These are phyloP conservation scores for Fallopia convolvulus DNA, from an alignment of 148 eudicot genomes.

Conservation along the genomic window DNA sequence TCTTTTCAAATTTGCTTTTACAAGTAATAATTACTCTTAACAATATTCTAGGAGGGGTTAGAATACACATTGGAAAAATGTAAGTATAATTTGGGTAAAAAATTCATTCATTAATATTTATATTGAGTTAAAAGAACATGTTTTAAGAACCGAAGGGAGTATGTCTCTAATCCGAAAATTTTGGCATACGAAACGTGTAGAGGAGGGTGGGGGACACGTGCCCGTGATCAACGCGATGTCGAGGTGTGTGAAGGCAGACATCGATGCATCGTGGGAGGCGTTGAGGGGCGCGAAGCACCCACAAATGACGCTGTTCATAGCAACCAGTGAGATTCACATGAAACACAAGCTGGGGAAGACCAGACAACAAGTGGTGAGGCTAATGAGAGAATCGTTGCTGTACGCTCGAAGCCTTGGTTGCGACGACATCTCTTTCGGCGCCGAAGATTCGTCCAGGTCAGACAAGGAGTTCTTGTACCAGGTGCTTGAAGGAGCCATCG, in stretches of 20 bases:
- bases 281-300: slow-evolving; percentile 69
- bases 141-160: too few relatives aligned
- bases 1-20: too few relatives aligned
- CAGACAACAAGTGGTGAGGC: slow-evolving; percentile 59
- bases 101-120: too few relatives aligned
- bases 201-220: slow-evolving; percentile 37
- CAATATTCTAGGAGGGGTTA: too few relatives aligned
- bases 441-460: slow-evolving; percentile 92
- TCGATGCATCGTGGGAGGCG: slow-evolving; percentile 80
- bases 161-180: too few relatives aligned
- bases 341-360: slow-evolving; percentile 69
- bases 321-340: slow-evolving; percentile 95
- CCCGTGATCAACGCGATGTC: slow-evolving; percentile 84
- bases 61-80: too few relatives aligned
- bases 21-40: too few relatives aligned
- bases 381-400: slow-evolving; percentile 57
- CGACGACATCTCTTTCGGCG: slow-evolving; percentile 77
- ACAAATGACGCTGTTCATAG: slow-evolving; percentile 73
- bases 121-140: too few relatives aligned
- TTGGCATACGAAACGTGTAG: not conserved
- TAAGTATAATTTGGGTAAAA: too few relatives aligned
- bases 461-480: not conserved
- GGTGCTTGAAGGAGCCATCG: not conserved
- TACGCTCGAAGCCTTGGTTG: slow-evolving; percentile 88
- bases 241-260: slow-evolving; percentile 74